These are phyloP conservation scores for Pisolithus sp. DNA, from an alignment of 768 basidiomycete genomes.

Conservation along the genomic window DNA sequence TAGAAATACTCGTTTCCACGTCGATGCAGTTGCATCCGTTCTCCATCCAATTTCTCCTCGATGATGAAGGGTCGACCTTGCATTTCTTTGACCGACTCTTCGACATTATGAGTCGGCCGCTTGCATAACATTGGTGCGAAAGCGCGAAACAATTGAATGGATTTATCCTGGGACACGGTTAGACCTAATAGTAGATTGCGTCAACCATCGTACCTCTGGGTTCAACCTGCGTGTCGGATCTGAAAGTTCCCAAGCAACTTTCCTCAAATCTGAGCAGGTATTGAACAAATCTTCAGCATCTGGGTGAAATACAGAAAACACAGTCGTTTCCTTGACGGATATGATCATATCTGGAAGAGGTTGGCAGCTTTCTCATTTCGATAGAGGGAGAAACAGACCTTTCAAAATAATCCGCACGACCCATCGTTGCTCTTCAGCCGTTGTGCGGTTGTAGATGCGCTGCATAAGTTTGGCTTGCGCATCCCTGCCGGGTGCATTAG, in stretches of 20 bases:
- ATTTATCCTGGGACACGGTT: slow-evolving; percentile 60
- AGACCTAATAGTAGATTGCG: background rate
- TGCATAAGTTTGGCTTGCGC: slow-evolving; percentile 70
- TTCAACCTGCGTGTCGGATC: slow-evolving; percentile 65
- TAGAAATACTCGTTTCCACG: slow-evolving; percentile 88
- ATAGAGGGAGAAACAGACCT: slow-evolving; percentile 41
- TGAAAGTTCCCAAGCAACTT: slow-evolving; percentile 84
- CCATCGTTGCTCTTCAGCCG: slow-evolving; percentile 90
- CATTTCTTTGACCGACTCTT: slow-evolving; percentile 84
- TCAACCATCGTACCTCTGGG: slow-evolving; percentile 37
- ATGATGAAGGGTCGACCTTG: slow-evolving; percentile 73
- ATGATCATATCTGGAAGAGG: slow-evolving; percentile 74
- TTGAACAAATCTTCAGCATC: slow-evolving; percentile 94
- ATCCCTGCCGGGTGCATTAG: slow-evolving; percentile 42
- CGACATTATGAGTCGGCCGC: slow-evolving; percentile 73
- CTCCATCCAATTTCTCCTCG: slow-evolving; percentile 97
- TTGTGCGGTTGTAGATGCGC: slow-evolving; percentile 70
- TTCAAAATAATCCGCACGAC: slow-evolving; percentile 94
- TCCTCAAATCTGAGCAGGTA: slow-evolving; percentile 93
- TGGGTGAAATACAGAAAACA: slow-evolving; percentile 87
- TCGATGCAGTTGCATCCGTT: slow-evolving; percentile 93
- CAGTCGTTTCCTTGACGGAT: slow-evolving; percentile 89
- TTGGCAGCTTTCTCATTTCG: background rate
- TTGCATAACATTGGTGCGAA: slow-evolving; percentile 97
- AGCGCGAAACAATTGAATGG: slow-evolving; percentile 72